Evolutionary conservation across 768 basidiomycete species (phyloP).

Genomic region (Xanthoconium purpureum): DNA sequence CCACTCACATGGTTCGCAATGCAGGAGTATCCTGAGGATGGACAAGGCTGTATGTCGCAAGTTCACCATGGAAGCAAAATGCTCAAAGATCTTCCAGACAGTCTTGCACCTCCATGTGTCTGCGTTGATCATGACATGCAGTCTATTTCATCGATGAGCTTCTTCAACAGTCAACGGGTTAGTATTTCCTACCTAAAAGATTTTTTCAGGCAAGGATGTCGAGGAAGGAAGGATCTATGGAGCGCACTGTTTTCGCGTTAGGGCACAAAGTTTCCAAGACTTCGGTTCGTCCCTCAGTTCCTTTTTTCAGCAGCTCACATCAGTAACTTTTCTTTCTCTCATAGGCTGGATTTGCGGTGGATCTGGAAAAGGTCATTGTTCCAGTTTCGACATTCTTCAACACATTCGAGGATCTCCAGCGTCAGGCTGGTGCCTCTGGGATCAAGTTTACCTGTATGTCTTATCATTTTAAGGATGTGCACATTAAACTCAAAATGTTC

Average conservation of each 20-base stretch:
- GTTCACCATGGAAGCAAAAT: conserved; percentile 27
- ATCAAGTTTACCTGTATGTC: conserved; percentile 6
- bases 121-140: not conserved
- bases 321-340: not conserved
- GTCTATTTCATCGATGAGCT: conserved; percentile 30
- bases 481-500: not conserved
- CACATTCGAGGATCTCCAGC: conserved; percentile 7
- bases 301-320: too few relatives aligned
- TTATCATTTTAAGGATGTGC: not conserved
- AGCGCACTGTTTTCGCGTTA: not conserved
- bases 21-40: conserved; percentile 30
- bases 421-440: not conserved
- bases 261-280: conserved; percentile 6
- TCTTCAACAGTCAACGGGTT: not conserved
- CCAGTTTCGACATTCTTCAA: too few relatives aligned
- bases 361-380: not conserved
- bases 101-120: conserved; percentile 25
- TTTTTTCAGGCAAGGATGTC: conserved; percentile 10
- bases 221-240: not conserved
- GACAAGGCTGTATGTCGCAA: not conserved
- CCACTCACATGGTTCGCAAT: conserved; percentile 20
- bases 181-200: conserved; percentile 14
- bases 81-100: conserved; percentile 26
- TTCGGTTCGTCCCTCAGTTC: not conserved
- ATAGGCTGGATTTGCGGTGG: conserved; percentile 11